Percentiles rank a stretch among this genome's conserved stretches.
Evolutionary conservation across 441 rosid genomes (phyloP).

Genomic region (Isatis lusitanica): DNA sequence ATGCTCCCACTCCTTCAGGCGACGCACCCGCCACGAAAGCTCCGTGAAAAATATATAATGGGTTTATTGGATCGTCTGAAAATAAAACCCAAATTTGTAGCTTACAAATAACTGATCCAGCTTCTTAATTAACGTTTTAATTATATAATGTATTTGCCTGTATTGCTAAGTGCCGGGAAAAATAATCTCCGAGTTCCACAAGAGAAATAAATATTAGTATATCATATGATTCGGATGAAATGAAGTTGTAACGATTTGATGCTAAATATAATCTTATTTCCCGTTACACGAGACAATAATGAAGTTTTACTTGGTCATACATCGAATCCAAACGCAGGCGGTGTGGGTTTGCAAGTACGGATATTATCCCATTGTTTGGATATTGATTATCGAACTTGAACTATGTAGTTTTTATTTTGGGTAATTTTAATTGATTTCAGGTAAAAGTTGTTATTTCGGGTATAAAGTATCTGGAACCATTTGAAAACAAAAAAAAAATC

Average conservation of each 20-base stretch:
- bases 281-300: no score
- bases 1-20: constrained; percentile 40
- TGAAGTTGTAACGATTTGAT: not conserved
- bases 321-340: not conserved
- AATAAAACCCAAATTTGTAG: not conserved
- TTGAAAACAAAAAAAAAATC: no score
- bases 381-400: no score
- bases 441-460: no score
- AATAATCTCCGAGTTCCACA: not conserved
- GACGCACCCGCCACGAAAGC: not conserved
- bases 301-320: not conserved
- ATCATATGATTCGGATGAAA: not conserved
- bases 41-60: not conserved
- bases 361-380: not conserved
- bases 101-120: constrained; percentile 8
- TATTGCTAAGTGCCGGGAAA: not conserved
- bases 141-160: not conserved
- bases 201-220: not conserved
- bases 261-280: not conserved
- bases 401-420: no score
- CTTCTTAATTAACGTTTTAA: not conserved
- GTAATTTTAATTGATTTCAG: no score
- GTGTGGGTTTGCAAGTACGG: not conserved
- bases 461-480: no score
- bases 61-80: not conserved